Conservation (phyloP, 2,329 filamentous ascomycete genomes). For the Penicillium frequentans region DNA sequence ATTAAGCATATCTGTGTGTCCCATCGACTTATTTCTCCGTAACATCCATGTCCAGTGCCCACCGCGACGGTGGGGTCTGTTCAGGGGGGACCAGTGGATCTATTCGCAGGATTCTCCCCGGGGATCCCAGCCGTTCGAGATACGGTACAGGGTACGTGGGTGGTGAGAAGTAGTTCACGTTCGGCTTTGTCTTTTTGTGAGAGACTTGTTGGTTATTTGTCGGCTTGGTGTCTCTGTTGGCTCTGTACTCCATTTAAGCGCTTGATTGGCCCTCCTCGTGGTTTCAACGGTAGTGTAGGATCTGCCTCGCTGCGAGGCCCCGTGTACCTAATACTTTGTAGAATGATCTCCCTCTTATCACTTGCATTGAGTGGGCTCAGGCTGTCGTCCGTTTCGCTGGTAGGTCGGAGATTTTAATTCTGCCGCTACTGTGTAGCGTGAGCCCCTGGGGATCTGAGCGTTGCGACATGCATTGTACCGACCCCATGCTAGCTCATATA, state of each 20-base stretch:
- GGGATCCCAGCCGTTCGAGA: constrained; percentile 17
- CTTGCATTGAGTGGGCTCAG: constrained; percentile 3
- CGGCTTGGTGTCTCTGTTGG: neutral
- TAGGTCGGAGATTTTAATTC: neutral
- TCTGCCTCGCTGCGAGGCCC: neutral
- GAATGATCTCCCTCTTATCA: constrained; percentile 1
- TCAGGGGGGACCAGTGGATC: constrained; percentile 20
- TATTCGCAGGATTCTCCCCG: constrained; percentile 20
- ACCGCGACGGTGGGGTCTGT: constrained; percentile 21
- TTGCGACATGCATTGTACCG: neutral
- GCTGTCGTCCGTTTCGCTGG: neutral
- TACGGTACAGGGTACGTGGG: constrained; percentile 12
- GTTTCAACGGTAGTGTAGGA: neutral
- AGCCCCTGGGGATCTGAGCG: neutral
- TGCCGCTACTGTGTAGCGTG: neutral
- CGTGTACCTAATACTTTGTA: neutral
- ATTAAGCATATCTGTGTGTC: constrained; percentile 30
- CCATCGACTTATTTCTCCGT: constrained; percentile 24
- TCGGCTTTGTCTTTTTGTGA: neutral
- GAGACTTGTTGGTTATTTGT: neutral
- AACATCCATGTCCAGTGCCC: constrained; percentile 28
- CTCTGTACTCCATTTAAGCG: neutral
- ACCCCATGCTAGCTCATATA: too few species aligned
- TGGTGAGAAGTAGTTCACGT: neutral
- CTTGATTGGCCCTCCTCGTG: neutral